These are phyloP conservation scores for Apiospora pterosperma DNA, from an alignment of 2,329 filamentous ascomycete genomes.

Conservation along the genomic window DNA sequence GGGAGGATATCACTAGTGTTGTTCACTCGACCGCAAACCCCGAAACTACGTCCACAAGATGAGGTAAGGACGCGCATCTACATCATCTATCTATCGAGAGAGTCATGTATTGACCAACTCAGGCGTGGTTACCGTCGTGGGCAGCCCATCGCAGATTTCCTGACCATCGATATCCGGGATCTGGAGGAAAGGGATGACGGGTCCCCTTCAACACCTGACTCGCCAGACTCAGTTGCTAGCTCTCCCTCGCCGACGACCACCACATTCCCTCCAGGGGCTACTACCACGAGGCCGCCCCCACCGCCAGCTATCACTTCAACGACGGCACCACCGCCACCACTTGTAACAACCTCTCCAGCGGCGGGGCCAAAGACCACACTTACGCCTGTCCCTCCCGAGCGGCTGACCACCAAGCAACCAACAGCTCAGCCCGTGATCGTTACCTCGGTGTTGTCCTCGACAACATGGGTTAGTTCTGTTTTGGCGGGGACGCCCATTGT, in stretches of 20 bases:
- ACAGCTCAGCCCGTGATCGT: neutral
- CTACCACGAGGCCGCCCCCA: neutral
- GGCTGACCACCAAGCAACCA: neutral
- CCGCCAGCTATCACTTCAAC: neutral
- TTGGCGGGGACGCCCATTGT: neutral
- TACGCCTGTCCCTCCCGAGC: neutral
- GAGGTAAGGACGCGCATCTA: neutral
- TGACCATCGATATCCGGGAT: constrained; percentile 8
- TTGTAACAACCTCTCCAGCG: neutral
- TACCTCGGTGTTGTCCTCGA: neutral
- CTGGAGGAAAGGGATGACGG: neutral
- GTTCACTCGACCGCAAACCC: neutral
- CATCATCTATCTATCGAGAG: neutral
- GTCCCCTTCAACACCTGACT: neutral
- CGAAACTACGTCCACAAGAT: neutral
- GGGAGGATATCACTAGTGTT: no score
- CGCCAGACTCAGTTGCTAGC: neutral
- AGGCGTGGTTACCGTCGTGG: constrained; percentile 11
- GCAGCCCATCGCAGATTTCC: constrained; percentile 5
- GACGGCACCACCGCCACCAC: neutral
- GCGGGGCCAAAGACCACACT: neutral
- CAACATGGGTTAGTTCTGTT: neutral
- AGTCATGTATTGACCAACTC: neutral
- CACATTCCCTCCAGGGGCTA: neutral
- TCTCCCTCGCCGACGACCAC: neutral